phyloP scores from a whole-genome alignment of 2,329 filamentous ascomycete species.

The Dactylonectria estremocensis region DNA sequence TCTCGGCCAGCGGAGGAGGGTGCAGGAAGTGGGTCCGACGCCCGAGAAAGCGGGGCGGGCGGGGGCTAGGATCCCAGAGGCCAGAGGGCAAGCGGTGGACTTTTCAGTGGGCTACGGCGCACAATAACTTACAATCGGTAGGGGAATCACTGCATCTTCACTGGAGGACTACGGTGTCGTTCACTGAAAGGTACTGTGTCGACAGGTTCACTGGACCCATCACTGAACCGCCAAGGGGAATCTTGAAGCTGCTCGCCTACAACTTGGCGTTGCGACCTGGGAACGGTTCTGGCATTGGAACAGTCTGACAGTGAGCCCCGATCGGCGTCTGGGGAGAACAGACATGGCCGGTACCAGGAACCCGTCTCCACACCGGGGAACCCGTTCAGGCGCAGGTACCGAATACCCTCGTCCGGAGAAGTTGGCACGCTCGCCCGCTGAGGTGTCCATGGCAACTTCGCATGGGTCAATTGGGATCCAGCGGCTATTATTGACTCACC shows the following conservation, averaged over 20 bases:
- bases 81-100: constrained; percentile 21
- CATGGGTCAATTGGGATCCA: background rate
- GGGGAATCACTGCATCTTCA: background rate
- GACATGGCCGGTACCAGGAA: constrained; percentile 18
- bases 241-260: background rate
- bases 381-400: constrained; percentile 6
- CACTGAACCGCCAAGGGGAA: too few relatives aligned
- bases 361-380: constrained; percentile 14
- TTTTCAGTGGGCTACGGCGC: constrained; percentile 34
- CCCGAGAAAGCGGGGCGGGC: constrained; percentile 22
- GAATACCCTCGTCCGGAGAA: constrained; percentile 13
- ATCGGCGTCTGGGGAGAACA: background rate
- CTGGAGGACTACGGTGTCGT: constrained; percentile 1
- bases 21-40: constrained; percentile 36
- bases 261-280: too few relatives aligned
- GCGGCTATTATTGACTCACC: constrained; percentile 6
- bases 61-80: background rate
- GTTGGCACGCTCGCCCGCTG: background rate
- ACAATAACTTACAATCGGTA: background rate
- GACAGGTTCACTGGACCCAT: too few relatives aligned
- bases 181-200: too few relatives aligned
- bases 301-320: background rate
- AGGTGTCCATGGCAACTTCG: too few relatives aligned
- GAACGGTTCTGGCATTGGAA: background rate
- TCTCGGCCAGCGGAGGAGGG: constrained; percentile 43